phyloP scores from a whole-genome alignment of 305 asterid genomes.

The Lippia alba region DNA sequence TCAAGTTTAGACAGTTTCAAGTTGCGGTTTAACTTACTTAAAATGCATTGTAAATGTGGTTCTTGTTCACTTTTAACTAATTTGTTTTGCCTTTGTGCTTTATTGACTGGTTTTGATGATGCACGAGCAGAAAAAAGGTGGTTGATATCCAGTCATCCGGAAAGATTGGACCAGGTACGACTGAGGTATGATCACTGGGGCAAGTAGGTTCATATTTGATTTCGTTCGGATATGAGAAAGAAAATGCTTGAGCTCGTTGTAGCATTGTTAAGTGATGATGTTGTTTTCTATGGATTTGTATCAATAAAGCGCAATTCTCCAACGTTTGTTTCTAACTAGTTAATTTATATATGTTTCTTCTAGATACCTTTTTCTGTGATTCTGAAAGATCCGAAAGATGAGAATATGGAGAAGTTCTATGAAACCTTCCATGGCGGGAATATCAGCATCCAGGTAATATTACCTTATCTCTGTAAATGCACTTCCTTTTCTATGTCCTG shows the following conservation, averaged over 20 bases:
- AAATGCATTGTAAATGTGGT: not conserved
- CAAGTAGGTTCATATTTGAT: not conserved
- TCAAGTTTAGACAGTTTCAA: constrained; percentile 5
- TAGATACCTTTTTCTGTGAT: constrained; percentile 78
- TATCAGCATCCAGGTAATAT: constrained; percentile 77
- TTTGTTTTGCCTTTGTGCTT: constrained; percentile 8
- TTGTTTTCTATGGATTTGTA: constrained; percentile 10
- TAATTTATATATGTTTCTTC: constrained; percentile 23
- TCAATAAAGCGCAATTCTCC: constrained; percentile 4
- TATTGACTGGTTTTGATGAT: constrained; percentile 14
- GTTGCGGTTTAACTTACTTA: constrained; percentile 4
- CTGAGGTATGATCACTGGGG: constrained; percentile 60
- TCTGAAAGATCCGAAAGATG: constrained; percentile 60
- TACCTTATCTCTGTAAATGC: constrained; percentile 15
- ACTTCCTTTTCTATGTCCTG: constrained; percentile 19
- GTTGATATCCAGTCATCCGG: constrained; percentile 65
- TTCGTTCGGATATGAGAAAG: constrained; percentile 10
- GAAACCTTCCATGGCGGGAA: constrained; percentile 91
- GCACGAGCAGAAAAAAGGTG: constrained; percentile 57
- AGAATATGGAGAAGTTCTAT: constrained; percentile 61
- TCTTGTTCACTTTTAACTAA: constrained; percentile 5
- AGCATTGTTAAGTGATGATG: not conserved
- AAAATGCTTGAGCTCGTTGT: not conserved
- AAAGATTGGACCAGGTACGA: constrained; percentile 66
- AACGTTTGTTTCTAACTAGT: constrained; percentile 22